Evolutionary conservation across 192 early-diverging fungal species (phyloP).

Genomic region (Mortierella claussenii): DNA sequence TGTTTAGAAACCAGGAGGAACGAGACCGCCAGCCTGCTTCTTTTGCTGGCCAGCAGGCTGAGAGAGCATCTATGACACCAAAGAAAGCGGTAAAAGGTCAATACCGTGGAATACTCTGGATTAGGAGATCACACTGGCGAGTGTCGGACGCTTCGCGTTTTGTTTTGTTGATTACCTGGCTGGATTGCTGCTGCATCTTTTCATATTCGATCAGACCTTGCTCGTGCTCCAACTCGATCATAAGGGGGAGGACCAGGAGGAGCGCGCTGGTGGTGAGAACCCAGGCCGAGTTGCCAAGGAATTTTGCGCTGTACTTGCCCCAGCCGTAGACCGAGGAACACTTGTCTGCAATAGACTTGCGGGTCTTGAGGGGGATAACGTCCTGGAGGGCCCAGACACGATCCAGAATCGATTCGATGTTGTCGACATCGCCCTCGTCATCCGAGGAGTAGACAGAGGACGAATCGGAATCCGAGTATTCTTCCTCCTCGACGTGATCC

Average conservation of each 20-base stretch:
- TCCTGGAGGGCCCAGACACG: conserved; percentile 87
- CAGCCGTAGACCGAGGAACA: conserved; percentile 66
- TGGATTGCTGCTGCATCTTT: conserved; percentile 66
- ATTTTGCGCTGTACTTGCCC: conserved; percentile 65
- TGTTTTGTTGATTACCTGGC: conserved; percentile 49
- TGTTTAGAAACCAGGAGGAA: conserved; percentile 45
- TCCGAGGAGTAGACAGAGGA: conserved; percentile 68
- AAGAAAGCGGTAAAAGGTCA: too few relatives aligned
- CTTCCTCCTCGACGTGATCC: conserved; percentile 62
- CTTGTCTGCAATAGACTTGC: conserved; percentile 69
- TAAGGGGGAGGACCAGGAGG: conserved; percentile 86
- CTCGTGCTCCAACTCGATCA: conserved; percentile 89
- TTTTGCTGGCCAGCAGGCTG: conserved; percentile 46
- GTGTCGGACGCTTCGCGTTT: too few relatives aligned
- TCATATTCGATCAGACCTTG: conserved; percentile 88
- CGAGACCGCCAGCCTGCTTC: conserved; percentile 42
- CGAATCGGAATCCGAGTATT: conserved; percentile 61
- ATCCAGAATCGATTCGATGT: conserved; percentile 85
- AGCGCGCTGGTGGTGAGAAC: conserved; percentile 88
- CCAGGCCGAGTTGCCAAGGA: conserved; percentile 89
- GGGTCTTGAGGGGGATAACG: conserved; percentile 82
- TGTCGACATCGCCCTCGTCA: conserved; percentile 76
- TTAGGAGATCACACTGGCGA: too few relatives aligned
- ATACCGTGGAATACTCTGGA: too few relatives aligned
- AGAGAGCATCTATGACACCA: conserved; percentile 49